Conservation (phyloP, 495 filamentous ascomycete genomes). For the Collariella sp. region DNA sequence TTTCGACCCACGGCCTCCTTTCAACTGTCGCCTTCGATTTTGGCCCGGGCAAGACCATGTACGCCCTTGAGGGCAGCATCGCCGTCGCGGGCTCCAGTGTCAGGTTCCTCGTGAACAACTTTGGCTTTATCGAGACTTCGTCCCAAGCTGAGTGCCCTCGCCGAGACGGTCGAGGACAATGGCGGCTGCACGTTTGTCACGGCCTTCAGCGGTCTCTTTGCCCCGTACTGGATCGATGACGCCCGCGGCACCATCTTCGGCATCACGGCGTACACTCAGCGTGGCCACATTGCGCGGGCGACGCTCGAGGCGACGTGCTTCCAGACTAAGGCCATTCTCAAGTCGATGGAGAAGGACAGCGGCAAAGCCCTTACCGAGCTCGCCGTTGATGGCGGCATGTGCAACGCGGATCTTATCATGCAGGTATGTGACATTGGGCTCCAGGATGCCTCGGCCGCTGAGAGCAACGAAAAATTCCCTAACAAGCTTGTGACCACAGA, state of each 20-base stretch:
- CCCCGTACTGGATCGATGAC: slow-evolving; percentile 95
- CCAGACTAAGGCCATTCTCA: slow-evolving; percentile 88
- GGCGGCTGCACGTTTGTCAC: slow-evolving; percentile 91
- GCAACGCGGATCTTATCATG: slow-evolving; percentile 88
- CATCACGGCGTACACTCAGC: slow-evolving; percentile 81
- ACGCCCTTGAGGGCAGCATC: slow-evolving; percentile 85
- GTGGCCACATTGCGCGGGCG: slow-evolving; percentile 84
- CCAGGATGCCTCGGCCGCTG: neutral
- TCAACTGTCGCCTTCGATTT: slow-evolving; percentile 84
- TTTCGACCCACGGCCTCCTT: slow-evolving; percentile 79
- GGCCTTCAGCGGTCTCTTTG: slow-evolving; percentile 89
- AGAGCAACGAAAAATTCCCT: neutral
- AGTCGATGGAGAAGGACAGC: slow-evolving; percentile 89
- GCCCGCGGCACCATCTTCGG: slow-evolving; percentile 86
- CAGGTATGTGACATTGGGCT: slow-evolving; percentile 43
- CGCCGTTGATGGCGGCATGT: slow-evolving; percentile 89
- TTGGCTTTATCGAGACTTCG: slow-evolving; percentile 72
- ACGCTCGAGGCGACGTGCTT: slow-evolving; percentile 91
- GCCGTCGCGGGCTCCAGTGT: slow-evolving; percentile 84
- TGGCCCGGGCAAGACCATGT: slow-evolving; percentile 65
- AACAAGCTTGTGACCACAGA: slow-evolving; percentile 23
- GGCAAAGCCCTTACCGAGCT: slow-evolving; percentile 64
- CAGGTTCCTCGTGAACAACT: slow-evolving; percentile 82
- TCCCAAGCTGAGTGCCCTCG: slow-evolving; percentile 74
- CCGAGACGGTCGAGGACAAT: slow-evolving; percentile 69